Percentiles rank a stretch among this genome's conserved stretches.
These are phyloP conservation scores for Byssochlamys sp. DNA, from an alignment of 2,329 filamentous ascomycete genomes.

Conservation along the genomic window DNA sequence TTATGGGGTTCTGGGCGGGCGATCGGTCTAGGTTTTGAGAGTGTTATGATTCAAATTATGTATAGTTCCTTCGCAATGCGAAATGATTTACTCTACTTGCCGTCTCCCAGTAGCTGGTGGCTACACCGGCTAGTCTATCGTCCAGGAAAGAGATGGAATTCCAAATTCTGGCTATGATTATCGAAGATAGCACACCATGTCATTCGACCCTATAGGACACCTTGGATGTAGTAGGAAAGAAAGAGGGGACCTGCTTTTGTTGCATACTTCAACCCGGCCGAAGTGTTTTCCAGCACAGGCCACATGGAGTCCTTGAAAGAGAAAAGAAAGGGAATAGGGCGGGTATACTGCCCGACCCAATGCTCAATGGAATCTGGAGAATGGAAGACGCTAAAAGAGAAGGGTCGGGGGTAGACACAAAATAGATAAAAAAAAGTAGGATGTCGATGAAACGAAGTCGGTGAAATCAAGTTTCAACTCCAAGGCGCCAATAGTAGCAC, in stretches of 20 bases:
- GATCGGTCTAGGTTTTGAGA: conserved; percentile 42
- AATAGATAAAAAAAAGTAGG: background rate
- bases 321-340: background rate
- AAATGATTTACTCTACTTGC: background rate
- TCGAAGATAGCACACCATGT: background rate
- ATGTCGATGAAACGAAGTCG: too few relatives aligned
- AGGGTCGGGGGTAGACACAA: background rate
- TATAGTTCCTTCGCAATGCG: background rate
- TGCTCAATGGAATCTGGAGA: background rate
- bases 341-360: background rate
- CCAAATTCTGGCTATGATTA: background rate
- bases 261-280: background rate
- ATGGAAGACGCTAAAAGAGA: background rate
- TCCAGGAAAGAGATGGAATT: background rate
- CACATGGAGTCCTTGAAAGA: background rate
- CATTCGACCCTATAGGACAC: background rate
- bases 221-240: background rate
- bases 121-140: background rate
- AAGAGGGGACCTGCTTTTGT: background rate
- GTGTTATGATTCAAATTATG: background rate
- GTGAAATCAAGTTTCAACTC: background rate
- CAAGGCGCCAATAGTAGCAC: conserved; percentile 10
- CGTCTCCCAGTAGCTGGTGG: too few relatives aligned
- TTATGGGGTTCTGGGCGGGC: conserved; percentile 54
- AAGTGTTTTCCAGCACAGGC: background rate